These are phyloP conservation scores for Dorcoceras hygrometricum DNA, from an alignment of 257 asterid species.

Conservation along the genomic window DNA sequence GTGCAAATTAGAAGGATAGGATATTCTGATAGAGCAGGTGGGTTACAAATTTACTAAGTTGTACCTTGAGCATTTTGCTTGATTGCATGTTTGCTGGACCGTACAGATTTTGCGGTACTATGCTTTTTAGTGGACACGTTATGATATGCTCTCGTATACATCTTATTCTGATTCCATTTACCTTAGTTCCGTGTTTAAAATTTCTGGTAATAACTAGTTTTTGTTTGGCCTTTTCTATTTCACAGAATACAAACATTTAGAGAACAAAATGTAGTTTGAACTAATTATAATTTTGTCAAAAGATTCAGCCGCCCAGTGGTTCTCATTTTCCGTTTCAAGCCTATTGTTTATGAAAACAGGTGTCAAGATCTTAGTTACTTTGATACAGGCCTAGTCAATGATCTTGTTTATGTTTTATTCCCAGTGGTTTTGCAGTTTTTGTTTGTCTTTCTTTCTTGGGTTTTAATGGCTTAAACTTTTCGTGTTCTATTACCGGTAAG, in stretches of 20 bases:
- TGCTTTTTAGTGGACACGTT: neutral
- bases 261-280: neutral
- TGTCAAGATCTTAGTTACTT: slow-evolving; percentile 1
- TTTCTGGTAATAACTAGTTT: slow-evolving; percentile 12
- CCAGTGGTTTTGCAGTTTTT: too few relatives aligned
- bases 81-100: neutral
- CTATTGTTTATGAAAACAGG: slow-evolving; percentile 11
- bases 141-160: neutral
- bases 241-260: neutral
- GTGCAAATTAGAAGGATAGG: too few relatives aligned
- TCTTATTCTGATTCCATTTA: neutral
- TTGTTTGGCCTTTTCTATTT: slow-evolving; percentile 7
- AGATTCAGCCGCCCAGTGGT: too few relatives aligned
- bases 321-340: too few relatives aligned
- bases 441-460: neutral
- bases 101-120: neutral
- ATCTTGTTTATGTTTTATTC: neutral
- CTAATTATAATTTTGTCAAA: slow-evolving; percentile 2
- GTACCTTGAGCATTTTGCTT: too few relatives aligned
- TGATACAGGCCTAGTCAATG: neutral
- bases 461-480: neutral
- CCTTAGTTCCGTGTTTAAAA: slow-evolving; percentile 19
- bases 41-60: too few relatives aligned
- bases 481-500: neutral
- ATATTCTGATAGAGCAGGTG: too few relatives aligned